Evolutionary conservation across 805 yeast genomes (phyloP).

Genomic region (Lipomyces anomalus): DNA sequence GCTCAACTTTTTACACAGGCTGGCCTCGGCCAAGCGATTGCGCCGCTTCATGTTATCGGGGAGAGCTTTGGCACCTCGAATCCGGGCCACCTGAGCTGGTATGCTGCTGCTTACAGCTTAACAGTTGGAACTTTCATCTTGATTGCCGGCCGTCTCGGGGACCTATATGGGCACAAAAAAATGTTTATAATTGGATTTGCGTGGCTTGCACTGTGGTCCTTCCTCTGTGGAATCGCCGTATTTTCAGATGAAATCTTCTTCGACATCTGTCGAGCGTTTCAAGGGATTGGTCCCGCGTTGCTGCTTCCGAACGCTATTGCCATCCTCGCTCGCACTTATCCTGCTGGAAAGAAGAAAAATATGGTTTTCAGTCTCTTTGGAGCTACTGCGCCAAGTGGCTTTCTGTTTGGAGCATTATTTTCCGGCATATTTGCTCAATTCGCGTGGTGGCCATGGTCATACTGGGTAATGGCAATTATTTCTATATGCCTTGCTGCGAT

Average conservation of each 20-base stretch:
- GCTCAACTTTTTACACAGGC: constrained; percentile 41
- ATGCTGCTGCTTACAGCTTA: constrained; percentile 63
- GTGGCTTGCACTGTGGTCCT: constrained; percentile 53
- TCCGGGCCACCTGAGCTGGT: constrained; percentile 49
- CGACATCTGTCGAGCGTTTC: constrained; percentile 48
- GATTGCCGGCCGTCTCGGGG: constrained; percentile 66
- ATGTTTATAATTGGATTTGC: constrained; percentile 51
- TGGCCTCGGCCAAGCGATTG: constrained; percentile 33
- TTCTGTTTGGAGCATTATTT: constrained; percentile 49
- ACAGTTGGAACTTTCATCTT: constrained; percentile 70
- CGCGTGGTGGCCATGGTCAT: constrained; percentile 59
- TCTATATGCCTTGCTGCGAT: constrained; percentile 33
- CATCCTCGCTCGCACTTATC: constrained; percentile 40
- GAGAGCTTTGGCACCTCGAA: constrained; percentile 30
- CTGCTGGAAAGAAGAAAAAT: constrained; percentile 47
- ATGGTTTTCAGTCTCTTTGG: constrained; percentile 54
- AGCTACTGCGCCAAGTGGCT: constrained; percentile 60
- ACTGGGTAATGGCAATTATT: constrained; percentile 44
- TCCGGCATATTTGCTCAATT: constrained; percentile 44
- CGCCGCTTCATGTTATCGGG: constrained; percentile 32
- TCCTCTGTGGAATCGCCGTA: constrained; percentile 53
- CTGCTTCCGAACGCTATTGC: constrained; percentile 58
- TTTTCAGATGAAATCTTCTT: constrained; percentile 43
- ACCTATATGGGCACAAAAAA: constrained; percentile 57
- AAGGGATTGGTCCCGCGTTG: constrained; percentile 60